Evolutionary conservation across 768 basidiomycete genomes (phyloP).

Genomic region (Pulveroboletus frians): DNA sequence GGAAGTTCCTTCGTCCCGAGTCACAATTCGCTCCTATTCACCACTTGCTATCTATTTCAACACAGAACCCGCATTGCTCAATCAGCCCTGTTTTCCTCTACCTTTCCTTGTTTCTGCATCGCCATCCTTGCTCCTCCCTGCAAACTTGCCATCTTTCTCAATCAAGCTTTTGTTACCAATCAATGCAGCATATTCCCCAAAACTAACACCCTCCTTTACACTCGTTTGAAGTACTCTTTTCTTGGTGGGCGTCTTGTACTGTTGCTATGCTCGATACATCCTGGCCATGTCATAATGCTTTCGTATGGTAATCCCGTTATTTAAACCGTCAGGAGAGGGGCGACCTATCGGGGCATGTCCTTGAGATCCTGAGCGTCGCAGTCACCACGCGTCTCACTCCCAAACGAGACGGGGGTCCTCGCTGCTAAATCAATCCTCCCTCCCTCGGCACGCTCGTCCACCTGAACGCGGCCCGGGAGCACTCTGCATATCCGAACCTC

Average conservation of each 20-base stretch:
- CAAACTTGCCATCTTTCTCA: constrained; percentile 14
- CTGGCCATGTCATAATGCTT: constrained; percentile 33
- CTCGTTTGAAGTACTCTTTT: constrained; percentile 26
- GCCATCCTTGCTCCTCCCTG: constrained; percentile 19
- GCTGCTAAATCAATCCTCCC: constrained; percentile 12
- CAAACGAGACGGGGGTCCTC: neutral
- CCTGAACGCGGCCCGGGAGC: neutral
- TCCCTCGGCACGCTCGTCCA: neutral
- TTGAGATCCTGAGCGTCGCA: constrained; percentile 8
- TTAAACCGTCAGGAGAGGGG: constrained; percentile 17
- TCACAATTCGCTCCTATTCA: constrained; percentile 15
- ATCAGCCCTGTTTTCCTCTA: constrained; percentile 15
- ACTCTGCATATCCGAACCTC: constrained; percentile 10
- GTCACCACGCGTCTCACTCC: constrained; percentile 5
- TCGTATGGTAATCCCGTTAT: constrained; percentile 32
- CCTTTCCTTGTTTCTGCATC: constrained; percentile 20
- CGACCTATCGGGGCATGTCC: constrained; percentile 1
- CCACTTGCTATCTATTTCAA: constrained; percentile 24
- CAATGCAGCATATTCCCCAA: constrained; percentile 21
- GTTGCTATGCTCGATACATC: constrained; percentile 33
- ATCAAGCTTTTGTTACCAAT: constrained; percentile 11
- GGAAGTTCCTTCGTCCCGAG: constrained; percentile 16
- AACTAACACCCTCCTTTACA: constrained; percentile 26
- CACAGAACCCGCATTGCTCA: constrained; percentile 21
- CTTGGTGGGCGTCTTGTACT: constrained; percentile 30